These are phyloP conservation scores for Stromatinia cepivora DNA, from an alignment of 2,329 filamentous ascomycete genomes.

Conservation along the genomic window DNA sequence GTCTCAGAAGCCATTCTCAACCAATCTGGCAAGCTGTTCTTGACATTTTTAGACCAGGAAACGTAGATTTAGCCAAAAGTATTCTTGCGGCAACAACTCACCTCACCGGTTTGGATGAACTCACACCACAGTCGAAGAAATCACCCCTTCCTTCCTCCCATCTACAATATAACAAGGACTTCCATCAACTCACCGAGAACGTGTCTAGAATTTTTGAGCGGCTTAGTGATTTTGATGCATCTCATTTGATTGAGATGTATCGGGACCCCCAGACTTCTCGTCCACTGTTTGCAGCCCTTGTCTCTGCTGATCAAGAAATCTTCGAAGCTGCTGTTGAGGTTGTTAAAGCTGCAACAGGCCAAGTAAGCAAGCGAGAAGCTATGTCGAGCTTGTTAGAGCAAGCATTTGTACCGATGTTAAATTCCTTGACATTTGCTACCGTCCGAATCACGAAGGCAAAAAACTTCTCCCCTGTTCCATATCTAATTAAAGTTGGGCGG, in stretches of 20 bases:
- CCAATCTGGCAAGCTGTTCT: conserved; percentile 78
- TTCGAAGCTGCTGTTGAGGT: conserved; percentile 79
- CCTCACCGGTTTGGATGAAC: conserved; percentile 73
- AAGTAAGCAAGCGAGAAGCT: conserved; percentile 55
- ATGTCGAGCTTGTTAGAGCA: conserved; percentile 49
- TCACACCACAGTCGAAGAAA: conserved; percentile 45
- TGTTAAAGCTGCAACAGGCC: conserved; percentile 76
- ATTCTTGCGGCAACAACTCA: conserved; percentile 61
- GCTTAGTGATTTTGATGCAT: conserved; percentile 71
- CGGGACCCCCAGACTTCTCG: conserved; percentile 66
- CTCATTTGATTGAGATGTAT: conserved; percentile 70
- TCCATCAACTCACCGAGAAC: conserved; percentile 59
- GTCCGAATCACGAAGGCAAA: conserved; percentile 46
- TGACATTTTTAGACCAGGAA: conserved; percentile 63
- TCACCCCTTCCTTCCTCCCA: conserved; percentile 54
- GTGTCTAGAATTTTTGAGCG: conserved; percentile 76
- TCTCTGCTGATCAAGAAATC: conserved; percentile 77
- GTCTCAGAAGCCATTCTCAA: conserved; percentile 68
- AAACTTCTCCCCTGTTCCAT: conserved; percentile 59
- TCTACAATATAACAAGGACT: conserved; percentile 74
- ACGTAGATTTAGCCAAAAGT: conserved; percentile 70
- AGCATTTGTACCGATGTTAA: conserved; percentile 48
- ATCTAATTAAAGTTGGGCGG: conserved; percentile 57
- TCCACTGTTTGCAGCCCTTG: conserved; percentile 74
- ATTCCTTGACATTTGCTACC: conserved; percentile 48